These are phyloP conservation scores for Hyphodiscus sp. DNA, from an alignment of 2,329 filamentous ascomycete genomes.

Conservation along the genomic window DNA sequence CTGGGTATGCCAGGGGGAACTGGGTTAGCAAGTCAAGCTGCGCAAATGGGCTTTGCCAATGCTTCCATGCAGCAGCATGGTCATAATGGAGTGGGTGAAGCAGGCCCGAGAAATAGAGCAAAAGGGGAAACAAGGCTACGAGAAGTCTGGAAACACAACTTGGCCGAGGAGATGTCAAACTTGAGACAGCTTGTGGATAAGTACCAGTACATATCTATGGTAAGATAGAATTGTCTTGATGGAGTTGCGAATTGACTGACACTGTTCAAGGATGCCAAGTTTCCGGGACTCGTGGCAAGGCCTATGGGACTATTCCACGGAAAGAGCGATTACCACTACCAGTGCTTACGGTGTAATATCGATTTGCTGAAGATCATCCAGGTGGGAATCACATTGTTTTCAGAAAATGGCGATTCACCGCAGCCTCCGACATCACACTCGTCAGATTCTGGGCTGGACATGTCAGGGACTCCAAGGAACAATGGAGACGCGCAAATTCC, in stretches of 20 bases:
- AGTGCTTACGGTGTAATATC: conserved; percentile 94
- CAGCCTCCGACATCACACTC: conserved; percentile 57
- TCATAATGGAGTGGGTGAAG: conserved; percentile 46
- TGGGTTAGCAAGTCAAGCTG: conserved; percentile 79
- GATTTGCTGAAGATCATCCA: conserved; percentile 97
- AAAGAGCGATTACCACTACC: conserved; percentile 98
- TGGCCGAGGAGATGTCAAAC: conserved; percentile 83
- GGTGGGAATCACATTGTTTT: conserved; percentile 90
- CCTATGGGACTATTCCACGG: conserved; percentile 92
- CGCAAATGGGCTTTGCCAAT: conserved; percentile 78
- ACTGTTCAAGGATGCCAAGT: conserved; percentile 76
- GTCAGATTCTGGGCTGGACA: conserved; percentile 33
- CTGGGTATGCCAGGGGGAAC: conserved; percentile 46
- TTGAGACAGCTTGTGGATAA: conserved; percentile 78
- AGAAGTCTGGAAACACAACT: conserved; percentile 91
- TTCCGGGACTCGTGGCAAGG: conserved; percentile 92
- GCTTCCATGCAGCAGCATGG: conserved; percentile 56
- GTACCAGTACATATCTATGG: conserved; percentile 97
- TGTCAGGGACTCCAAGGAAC: conserved; percentile 34
- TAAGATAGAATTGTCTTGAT: conserved; percentile 40
- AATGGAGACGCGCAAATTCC: conserved; percentile 53
- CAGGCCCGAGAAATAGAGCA: conserved; percentile 49
- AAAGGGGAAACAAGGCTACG: conserved; percentile 71
- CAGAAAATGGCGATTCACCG: conserved; percentile 72
- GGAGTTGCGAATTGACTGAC: conserved; percentile 18